Conservation (phyloP, 1,139 yeast species). For the Candida albicans region DNA sequence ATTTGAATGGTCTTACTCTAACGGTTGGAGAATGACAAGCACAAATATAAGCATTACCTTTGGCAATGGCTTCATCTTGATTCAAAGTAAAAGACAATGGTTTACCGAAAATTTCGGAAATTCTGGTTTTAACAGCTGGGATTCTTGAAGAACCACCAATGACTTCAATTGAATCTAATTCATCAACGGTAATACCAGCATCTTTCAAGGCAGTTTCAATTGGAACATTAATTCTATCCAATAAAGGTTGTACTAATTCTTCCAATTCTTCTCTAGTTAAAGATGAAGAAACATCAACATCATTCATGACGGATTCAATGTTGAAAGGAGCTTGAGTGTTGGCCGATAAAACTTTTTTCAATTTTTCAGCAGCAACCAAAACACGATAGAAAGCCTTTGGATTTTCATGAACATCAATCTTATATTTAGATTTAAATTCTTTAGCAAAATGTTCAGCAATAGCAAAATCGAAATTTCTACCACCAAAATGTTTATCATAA, state of each 20-base stretch:
- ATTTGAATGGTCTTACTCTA: constrained; percentile 98
- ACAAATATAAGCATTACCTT: constrained; percentile 98
- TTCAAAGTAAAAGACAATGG: constrained; percentile 90
- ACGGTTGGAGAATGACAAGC: constrained; percentile 99
- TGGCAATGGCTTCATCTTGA: constrained; percentile 99
- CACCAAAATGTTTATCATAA: constrained; percentile 96
- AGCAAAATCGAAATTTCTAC: constrained; percentile 93
- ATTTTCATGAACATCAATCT: constrained; percentile 86
- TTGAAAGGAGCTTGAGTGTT: constrained; percentile 93
- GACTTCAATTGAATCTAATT: constrained; percentile 87
- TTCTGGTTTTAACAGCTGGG: constrained; percentile 83
- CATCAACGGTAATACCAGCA: constrained; percentile 71
- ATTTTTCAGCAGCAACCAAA: constrained; percentile 83
- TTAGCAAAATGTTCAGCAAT: constrained; percentile 94
- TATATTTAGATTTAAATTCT: constrained; percentile 86
- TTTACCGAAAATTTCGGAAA: constrained; percentile 81
- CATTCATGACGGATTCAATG: constrained; percentile 96
- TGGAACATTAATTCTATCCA: constrained; percentile 74
- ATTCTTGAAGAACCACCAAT: constrained; percentile 99
- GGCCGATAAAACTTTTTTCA: constrained; percentile 96
- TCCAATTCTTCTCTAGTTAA: constrained; percentile 91
- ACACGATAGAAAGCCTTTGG: constrained; percentile 96
- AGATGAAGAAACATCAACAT: constrained; percentile 89
- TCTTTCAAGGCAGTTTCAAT: constrained; percentile 77
- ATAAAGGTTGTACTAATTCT: constrained; percentile 79